Evolutionary conservation across 805 yeast genomes (phyloP), one percentile per base, ranked within the genome.

Genomic region (Kuraishia molischiana): DNA sequence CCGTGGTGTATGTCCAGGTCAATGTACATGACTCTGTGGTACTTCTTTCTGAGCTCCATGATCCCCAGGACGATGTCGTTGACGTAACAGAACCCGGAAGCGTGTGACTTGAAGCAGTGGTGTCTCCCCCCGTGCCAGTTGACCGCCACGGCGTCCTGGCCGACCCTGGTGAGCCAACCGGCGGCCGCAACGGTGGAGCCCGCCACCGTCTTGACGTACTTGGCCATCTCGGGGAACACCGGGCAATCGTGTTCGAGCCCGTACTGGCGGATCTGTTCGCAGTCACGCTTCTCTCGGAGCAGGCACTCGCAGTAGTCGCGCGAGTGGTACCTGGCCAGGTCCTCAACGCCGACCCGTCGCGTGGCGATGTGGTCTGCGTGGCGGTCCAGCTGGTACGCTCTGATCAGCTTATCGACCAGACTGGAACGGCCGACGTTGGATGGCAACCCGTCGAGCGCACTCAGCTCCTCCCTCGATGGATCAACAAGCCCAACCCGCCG

Each of bases 101-200:
- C 83, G 24, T 49, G 58, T 0, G 66, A 47, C 44, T 67, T 69
- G 33, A 57, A 61, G 4, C 78, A 77, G 54, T 82, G 92, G 50
- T 82, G 92, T 35, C 89, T 56, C 1, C 92, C 94, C 5, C 94
- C 94, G 48, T 74, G 72, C 87, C 87, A 83, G 49, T 80, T 80
- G 33, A 83, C 63, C 2, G 71, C 77, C 1, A 74, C 56, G 8
- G 11, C 30, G 15, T 32, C 38, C 32, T 19, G 33, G 28, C 19
- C 21, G 21, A 17, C 26, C 19, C 34, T 36, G 1, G 51, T 36
- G 3, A 69, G 45, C 47, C 58, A 61, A 4, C 56, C 53, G 0
- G 74, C 74, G 8, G 78, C 62, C 9, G 67, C 50, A 9, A 81
- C 43, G 2, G 84, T 73, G 0, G 85, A 71, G 0, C 85, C 84